phyloP scores from a whole-genome alignment of 306 rosid species.

The Sicyos edulis region DNA sequence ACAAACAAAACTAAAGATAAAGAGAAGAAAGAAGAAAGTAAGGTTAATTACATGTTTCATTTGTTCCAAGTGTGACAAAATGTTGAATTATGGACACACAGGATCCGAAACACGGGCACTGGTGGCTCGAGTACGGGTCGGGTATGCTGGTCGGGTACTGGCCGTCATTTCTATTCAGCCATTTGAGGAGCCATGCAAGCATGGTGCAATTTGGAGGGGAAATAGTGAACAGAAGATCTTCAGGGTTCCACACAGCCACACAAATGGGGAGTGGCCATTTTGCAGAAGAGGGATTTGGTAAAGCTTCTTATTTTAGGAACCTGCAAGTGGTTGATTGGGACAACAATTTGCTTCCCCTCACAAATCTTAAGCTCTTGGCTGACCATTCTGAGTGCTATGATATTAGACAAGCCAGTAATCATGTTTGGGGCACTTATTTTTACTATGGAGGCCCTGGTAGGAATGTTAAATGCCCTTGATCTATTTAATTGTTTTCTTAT shows the following conservation, averaged over 20 bases:
- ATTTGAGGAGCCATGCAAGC: conserved; percentile 57
- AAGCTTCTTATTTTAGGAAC: conserved; percentile 68
- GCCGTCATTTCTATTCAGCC: conserved; percentile 66
- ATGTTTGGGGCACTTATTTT: conserved; percentile 70
- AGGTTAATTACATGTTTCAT: no score
- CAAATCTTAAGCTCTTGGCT: conserved; percentile 53
- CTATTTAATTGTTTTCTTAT: neutral
- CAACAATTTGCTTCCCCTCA: conserved; percentile 58
- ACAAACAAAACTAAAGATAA: no score
- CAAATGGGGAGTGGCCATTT: conserved; percentile 80
- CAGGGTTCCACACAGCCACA: conserved; percentile 61
- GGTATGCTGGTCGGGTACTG: conserved; percentile 65
- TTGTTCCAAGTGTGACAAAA: neutral
- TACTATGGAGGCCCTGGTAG: conserved; percentile 81
- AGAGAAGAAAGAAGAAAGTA: no score
- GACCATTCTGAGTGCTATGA: conserved; percentile 69
- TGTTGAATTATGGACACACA: neutral
- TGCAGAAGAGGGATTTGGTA: conserved; percentile 58
- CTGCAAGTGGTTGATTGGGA: conserved; percentile 73
- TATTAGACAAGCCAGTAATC: conserved; percentile 47
- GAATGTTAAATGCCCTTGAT: conserved; percentile 58
- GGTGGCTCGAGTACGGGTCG: conserved; percentile 73
- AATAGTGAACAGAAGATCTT: conserved; percentile 51
- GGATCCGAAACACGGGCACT: conserved; percentile 76
- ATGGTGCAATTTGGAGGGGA: conserved; percentile 80